phyloP scores from a whole-genome alignment of 1,284 basidiomycete genomes.

The Trichosporon coremiiforme region DNA sequence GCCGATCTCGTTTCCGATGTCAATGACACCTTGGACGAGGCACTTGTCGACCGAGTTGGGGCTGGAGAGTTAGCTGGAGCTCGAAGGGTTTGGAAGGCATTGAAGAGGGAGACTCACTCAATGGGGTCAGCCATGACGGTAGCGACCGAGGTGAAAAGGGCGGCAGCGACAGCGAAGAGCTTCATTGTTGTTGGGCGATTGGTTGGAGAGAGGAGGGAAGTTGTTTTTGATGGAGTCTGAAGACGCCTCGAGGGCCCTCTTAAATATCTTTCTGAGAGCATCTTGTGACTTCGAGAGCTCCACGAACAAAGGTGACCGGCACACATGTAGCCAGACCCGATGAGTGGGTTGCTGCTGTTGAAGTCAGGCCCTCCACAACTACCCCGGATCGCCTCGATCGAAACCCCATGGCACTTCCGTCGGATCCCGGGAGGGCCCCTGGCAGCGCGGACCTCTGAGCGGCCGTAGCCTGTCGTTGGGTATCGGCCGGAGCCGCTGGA shows the following conservation, averaged over 20 bases:
- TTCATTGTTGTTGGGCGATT: neutral
- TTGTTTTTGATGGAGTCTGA: neutral
- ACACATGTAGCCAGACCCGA: neutral
- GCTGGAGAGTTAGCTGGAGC: neutral
- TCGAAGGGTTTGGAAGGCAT: neutral
- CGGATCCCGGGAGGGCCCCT: neutral
- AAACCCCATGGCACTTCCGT: neutral
- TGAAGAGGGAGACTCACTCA: neutral
- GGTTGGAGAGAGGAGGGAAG: neutral
- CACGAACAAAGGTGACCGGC: neutral
- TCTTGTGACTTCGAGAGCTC: neutral
- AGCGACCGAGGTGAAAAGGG: conserved; percentile 1
- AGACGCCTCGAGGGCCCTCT: neutral
- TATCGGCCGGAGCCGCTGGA: neutral
- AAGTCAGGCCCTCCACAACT: neutral
- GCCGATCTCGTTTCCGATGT: neutral
- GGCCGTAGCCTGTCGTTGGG: neutral
- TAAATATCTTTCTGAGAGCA: neutral
- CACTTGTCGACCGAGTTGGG: neutral
- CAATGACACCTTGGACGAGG: neutral
- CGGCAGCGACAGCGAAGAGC: conserved; percentile 7
- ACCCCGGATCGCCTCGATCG: neutral
- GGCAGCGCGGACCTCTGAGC: no score
- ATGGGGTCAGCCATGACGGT: neutral
- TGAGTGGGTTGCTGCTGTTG: neutral